A percentile compares a stretch with the other conserved stretches of the same genome.
phyloP scores from a whole-genome alignment of 2,329 filamentous ascomycete species.

The Ascosphaera apis region DNA sequence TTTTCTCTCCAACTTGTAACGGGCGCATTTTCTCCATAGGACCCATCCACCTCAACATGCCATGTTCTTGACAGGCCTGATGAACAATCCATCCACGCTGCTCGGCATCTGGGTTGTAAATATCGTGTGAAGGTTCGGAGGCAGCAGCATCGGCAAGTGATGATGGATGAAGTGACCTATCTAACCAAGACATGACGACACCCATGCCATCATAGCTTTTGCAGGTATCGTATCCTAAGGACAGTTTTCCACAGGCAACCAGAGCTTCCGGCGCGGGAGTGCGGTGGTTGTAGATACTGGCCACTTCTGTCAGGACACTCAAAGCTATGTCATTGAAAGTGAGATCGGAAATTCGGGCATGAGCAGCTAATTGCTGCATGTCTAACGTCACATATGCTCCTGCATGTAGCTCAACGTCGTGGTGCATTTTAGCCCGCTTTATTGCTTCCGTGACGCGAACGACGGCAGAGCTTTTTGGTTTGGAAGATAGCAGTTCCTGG shows the following conservation, averaged over 20 bases:
- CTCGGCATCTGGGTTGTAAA: conserved; percentile 9
- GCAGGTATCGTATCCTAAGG: conserved; percentile 48
- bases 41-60: conserved; percentile 37
- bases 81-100: conserved; percentile 37
- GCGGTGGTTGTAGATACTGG: conserved; percentile 36
- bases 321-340: conserved; percentile 33
- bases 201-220: conserved; percentile 48
- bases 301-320: conserved; percentile 46
- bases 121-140: not conserved
- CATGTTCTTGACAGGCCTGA: conserved; percentile 54
- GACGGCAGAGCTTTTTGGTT: conserved; percentile 2
- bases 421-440: conserved; percentile 3
- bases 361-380: conserved; percentile 53
- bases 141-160: not conserved
- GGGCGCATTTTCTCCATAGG: conserved; percentile 22
- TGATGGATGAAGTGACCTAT: not conserved
- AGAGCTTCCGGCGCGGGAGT: conserved; percentile 36
- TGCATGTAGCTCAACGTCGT: conserved; percentile 44
- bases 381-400: conserved; percentile 55
- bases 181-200: conserved; percentile 37
- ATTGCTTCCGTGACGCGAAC: conserved; percentile 4
- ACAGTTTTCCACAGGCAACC: conserved; percentile 42
- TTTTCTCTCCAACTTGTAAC: conserved; percentile 38
- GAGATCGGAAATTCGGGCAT: conserved; percentile 24
- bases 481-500: conserved; percentile 29